phyloP scores from a whole-genome alignment of 2,329 filamentous ascomycete genomes.

The Hymenoscyphus fructigenus region DNA sequence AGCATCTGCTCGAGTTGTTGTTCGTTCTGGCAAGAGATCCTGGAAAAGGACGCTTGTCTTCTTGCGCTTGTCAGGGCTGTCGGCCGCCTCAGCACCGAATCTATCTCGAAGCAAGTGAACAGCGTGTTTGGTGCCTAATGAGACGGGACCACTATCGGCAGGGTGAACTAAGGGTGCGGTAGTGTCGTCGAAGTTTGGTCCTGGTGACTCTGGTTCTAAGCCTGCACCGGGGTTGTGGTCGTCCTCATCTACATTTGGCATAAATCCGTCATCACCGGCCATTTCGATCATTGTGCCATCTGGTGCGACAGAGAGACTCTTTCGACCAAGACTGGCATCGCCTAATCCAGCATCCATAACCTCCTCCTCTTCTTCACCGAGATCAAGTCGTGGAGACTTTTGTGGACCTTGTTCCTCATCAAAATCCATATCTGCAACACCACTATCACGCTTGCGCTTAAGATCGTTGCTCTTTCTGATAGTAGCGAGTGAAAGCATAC shows the following conservation, averaged over 20 bases:
- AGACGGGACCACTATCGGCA: conserved; percentile 81
- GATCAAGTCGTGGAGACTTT: conserved; percentile 65
- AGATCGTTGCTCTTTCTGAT: conserved; percentile 75
- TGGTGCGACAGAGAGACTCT: conserved; percentile 41
- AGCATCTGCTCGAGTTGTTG: conserved; percentile 82
- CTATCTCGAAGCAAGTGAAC: conserved; percentile 90
- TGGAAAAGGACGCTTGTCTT: conserved; percentile 83
- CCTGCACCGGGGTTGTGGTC: conserved; percentile 46
- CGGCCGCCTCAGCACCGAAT: conserved; percentile 72
- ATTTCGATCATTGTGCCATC: conserved; percentile 67
- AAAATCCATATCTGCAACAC: conserved; percentile 74
- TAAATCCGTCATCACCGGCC: conserved; percentile 52
- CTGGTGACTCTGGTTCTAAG: conserved; percentile 43
- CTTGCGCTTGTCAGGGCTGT: conserved; percentile 69
- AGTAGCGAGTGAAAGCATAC: conserved; percentile 85
- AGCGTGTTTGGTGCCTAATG: conserved; percentile 88
- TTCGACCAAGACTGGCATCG: conserved; percentile 50
- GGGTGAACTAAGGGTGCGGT: conserved; percentile 74
- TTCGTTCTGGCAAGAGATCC: conserved; percentile 78
- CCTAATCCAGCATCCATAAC: conserved; percentile 43
- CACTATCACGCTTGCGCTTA: conserved; percentile 92
- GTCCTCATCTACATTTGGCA: conserved; percentile 46
- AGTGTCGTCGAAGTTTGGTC: conserved; percentile 75
- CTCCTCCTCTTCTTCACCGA: conserved; percentile 67
- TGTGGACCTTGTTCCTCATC: conserved; percentile 56